Evolutionary conservation across 139 green algal species (phyloP), one percentile per base, ranked within the genome.

Genomic region (Mesotaenium endlicherianum): DNA sequence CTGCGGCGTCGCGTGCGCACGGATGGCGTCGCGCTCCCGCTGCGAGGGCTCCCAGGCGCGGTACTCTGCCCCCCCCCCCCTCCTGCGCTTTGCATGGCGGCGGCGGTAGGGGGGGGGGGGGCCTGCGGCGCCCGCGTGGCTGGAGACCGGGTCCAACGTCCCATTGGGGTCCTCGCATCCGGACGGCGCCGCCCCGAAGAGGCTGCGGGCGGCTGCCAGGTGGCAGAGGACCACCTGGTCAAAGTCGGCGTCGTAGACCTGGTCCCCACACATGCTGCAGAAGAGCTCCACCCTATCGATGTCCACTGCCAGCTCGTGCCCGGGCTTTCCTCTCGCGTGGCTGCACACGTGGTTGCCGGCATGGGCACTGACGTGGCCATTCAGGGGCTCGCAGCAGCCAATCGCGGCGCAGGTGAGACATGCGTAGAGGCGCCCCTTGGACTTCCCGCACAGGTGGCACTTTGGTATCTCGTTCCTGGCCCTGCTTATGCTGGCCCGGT

Each of bases 261-360:
- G 94, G 74, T 95, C 92, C 8, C 43, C 11, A 89, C 94, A 97
- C 30, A 77, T 50, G 2, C 38, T 70, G 85, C 94, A 97, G 80
- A 90, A 96, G 8, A 97, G 86, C 89, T 95, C 93, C 4, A 47
- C 40, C 3, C 87, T 85, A 1, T 60, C 30, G 16, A 90, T 16
- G 81, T 97, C 93, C 53, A 96, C 41, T 4, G 77, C 36, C 6
- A 93, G 2, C 2, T 60, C 75, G 55, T 94, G 93, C 14, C 83
- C 80, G 14, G 36, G 71, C 34, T 80, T 55, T 20, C 45, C 41
- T 20, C 38, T n/a, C 2, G 41, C 71, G 20, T 69, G 71, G 16
- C 31, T 17, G 34, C 39, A 39, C 39, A 80, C 71, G 71, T 53
- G 71, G 53, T 64, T 64, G 53, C 26, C 20, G 53, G 26, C 53